These are phyloP conservation scores for Coemansia sp. DNA, from an alignment of 192 early-diverging fungal species.

Conservation along the genomic window DNA sequence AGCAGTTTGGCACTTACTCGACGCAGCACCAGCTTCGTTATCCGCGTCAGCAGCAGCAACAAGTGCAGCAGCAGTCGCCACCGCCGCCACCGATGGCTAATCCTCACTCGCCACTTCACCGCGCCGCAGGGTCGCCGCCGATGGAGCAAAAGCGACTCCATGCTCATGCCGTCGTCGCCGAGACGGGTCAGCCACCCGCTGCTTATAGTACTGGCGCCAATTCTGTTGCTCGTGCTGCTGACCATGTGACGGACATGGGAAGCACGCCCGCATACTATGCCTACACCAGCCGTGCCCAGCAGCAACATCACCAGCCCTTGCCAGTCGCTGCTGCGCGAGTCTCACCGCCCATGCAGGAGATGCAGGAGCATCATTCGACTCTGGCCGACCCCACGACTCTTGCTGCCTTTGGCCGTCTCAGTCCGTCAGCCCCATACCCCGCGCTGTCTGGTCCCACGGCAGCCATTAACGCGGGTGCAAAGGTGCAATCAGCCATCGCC, in stretches of 20 bases:
- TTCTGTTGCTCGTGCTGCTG: slow-evolving; percentile 14
- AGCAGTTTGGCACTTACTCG: slow-evolving; percentile 9
- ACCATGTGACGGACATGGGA: slow-evolving; percentile 39
- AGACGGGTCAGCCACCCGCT: slow-evolving; percentile 3
- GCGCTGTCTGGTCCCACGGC: slow-evolving; percentile 13
- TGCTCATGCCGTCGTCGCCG: not conserved
- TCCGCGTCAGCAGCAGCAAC: slow-evolving; percentile 2
- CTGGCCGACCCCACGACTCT: not conserved
- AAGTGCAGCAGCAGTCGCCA: slow-evolving; percentile 23
- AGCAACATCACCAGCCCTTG: slow-evolving; percentile 7
- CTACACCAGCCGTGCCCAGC: slow-evolving; percentile 13
- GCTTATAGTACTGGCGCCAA: not conserved
- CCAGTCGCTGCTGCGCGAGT: slow-evolving; percentile 6
- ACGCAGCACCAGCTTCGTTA: not conserved
- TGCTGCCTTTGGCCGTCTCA: slow-evolving; percentile 1
- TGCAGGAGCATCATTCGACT: slow-evolving; percentile 42
- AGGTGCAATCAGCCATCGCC: slow-evolving; percentile 29
- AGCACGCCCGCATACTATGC: slow-evolving; percentile 23
- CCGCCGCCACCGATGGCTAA: slow-evolving; percentile 23
- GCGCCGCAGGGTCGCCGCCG: slow-evolving; percentile 23
- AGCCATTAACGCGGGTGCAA: not conserved
- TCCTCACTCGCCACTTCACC: slow-evolving; percentile 20
- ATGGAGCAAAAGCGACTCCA: slow-evolving; percentile 29
- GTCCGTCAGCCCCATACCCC: not conserved
- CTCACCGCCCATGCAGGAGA: slow-evolving; percentile 31